Evolutionary conservation across 2,329 filamentous ascomycete genomes (phyloP).

Genomic region (Bretziella fagacearum): DNA sequence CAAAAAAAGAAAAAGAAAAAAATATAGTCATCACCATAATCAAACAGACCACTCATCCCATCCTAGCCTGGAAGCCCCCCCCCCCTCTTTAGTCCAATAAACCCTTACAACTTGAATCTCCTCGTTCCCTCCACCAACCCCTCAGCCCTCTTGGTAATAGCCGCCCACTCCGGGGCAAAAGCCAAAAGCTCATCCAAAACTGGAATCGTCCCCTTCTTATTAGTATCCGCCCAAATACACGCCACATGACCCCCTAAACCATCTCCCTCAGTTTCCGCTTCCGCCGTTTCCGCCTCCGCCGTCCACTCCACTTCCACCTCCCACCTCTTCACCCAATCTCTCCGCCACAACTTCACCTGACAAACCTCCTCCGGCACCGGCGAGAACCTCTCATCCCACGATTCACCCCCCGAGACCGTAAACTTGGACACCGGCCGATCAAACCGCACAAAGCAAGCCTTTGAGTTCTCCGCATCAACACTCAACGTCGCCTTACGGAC

Average conservation of each 20-base stretch:
- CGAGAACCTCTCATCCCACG: conserved; percentile 48
- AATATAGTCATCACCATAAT: no score
- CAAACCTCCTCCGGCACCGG: conserved; percentile 44
- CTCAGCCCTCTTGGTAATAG: conserved; percentile 56
- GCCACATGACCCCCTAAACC: conserved; percentile 46
- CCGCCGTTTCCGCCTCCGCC: conserved; percentile 16
- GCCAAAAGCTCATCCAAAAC: conserved; percentile 64
- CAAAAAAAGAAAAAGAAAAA: no score
- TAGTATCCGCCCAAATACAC: conserved; percentile 81
- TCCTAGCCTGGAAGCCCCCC: no score
- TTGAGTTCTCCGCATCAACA: conserved; percentile 57
- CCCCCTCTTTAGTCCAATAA: no score
- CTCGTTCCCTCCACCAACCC: conserved; percentile 71
- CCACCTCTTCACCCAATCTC: conserved; percentile 65
- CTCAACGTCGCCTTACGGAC: conserved; percentile 40
- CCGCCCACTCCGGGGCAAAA: conserved; percentile 66
- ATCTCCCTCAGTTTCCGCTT: not conserved
- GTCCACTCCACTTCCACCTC: conserved; percentile 55
- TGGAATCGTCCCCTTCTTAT: conserved; percentile 53
- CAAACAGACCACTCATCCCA: no score
- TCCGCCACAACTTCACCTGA: conserved; percentile 64
- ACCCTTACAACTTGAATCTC: conserved; percentile 39
- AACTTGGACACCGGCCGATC: conserved; percentile 50
- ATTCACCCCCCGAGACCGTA: conserved; percentile 40
- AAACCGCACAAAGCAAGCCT: conserved; percentile 60